Evolutionary conservation across 2,329 filamentous ascomycete species (phyloP), one percentile per base, ranked within the genome.

Genomic region (Ophiostoma australiae): DNA sequence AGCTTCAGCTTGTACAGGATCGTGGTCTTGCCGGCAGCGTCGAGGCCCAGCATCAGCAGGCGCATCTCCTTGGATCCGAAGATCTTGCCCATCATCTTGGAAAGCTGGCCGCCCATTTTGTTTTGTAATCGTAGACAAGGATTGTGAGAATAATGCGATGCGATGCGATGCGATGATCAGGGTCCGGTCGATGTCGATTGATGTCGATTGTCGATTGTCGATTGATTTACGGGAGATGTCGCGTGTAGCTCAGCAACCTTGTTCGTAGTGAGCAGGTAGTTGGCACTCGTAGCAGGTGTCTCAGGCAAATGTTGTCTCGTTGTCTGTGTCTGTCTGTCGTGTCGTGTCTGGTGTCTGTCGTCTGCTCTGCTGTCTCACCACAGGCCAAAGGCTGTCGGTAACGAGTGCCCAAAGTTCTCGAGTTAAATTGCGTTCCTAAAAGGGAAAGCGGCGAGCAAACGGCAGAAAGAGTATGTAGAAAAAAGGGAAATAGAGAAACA

Each of bases 41-140:
- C 95, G 77, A 98, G 89, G 77, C 95, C 95, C 77, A 99, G 87
- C 95, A 99, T 99, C 80, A 98, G 85, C 80, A 99, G 90, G 78
- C 94, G 91, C 93, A 98, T 97, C 85, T 98, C 94, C 86, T 97
- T 97, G 76, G 94, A 97, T 83, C 94, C 94, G 85, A 97, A 98
- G 85, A 98, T 92, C 89, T 96, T 97, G 83, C 92, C 92, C 90
- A 97, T 94, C 84, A 97, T 90, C 85, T 97, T 97, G 78, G 93
- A 97, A 81, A 97, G 86, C 82, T 92, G 91, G 79, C 91, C 91
- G 84, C 94, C 94, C 94, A 98, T 98, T 76, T 80, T 90, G 82
- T 73, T n/a, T 3, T 39, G 17, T 35, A 33, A 13, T 39, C 44
- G 39, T 31, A 15, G 65, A 27, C 33, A 37, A 66, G 63, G 63